Evolutionary conservation across 1,139 yeast genomes (phyloP).

Genomic region (Yamadazyma mexicana): DNA sequence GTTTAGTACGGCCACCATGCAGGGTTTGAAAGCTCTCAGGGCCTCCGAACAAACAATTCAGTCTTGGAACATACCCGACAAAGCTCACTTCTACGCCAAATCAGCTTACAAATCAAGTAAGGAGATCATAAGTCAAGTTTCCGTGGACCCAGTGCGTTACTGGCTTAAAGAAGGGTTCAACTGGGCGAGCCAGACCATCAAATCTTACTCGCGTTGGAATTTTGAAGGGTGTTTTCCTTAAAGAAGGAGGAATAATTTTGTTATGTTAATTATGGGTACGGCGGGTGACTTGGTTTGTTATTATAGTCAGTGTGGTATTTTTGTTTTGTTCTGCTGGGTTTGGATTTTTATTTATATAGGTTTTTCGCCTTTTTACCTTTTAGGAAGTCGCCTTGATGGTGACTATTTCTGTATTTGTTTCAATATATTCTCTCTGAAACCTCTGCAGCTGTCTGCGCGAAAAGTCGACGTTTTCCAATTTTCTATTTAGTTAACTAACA

Average conservation of each 20-base stretch:
- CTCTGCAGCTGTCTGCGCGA: neutral
- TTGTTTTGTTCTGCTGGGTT: no score
- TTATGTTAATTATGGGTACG: no score
- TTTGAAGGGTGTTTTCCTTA: no score
- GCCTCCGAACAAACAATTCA: neutral
- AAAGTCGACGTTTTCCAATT: conserved; percentile 1
- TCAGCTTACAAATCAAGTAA: neutral
- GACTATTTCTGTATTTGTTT: conserved; percentile 1
- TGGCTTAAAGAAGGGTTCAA: neutral
- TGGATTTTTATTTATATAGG: neutral
- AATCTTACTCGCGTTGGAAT: no score
- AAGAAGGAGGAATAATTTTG: no score
- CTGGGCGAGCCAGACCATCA: no score
- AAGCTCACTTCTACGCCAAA: neutral
- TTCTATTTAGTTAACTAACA: neutral
- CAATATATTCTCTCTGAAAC: conserved; percentile 1
- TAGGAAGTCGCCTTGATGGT: neutral
- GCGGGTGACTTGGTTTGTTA: neutral
- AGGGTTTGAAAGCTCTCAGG: neutral
- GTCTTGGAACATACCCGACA: neutral
- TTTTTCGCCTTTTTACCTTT: neutral
- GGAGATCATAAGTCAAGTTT: neutral
- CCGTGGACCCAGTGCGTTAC: neutral
- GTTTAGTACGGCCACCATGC: neutral
- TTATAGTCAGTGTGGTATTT: neutral